These are phyloP conservation scores for Lactarius trivialis DNA, from an alignment of 768 basidiomycete species.

Conservation along the genomic window DNA sequence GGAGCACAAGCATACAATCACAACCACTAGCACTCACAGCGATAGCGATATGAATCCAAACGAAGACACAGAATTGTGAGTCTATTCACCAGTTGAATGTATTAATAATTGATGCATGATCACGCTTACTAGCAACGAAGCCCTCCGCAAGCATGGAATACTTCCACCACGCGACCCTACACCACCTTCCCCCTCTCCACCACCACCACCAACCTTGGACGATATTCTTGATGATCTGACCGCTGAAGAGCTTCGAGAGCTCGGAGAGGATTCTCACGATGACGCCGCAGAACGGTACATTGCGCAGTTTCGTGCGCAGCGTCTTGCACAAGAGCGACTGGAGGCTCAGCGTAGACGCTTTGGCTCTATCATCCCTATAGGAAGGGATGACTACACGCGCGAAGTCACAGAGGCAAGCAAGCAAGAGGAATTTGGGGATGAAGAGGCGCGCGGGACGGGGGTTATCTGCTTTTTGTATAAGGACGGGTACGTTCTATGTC, in stretches of 20 bases:
- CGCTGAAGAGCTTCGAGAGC: conserved; percentile 53
- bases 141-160: conserved; percentile 87
- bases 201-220: conserved; percentile 65
- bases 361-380: conserved; percentile 82
- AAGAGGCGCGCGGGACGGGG: conserved; percentile 70
- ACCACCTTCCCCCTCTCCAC: conserved; percentile 74
- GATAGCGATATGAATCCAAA: conserved; percentile 51
- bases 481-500: conserved; percentile 61
- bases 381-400: conserved; percentile 87
- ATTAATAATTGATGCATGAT: conserved; percentile 12
- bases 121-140: conserved; percentile 68
- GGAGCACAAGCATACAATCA: not conserved
- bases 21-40: not conserved
- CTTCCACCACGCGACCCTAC: conserved; percentile 66
- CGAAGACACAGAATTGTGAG: conserved; percentile 97
- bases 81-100: conserved; percentile 1
- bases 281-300: conserved; percentile 73
- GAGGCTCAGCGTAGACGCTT: conserved; percentile 61
- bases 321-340: conserved; percentile 54
- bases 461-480: conserved; percentile 95
- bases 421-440: conserved; percentile 56
- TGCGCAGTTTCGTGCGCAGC: conserved; percentile 55
- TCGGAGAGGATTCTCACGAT: conserved; percentile 67
- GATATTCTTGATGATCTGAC: conserved; percentile 62
- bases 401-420: conserved; percentile 94